These are phyloP conservation scores for Discostella stelligera DNA, from an alignment of 352 stramenopile species.

Conservation along the genomic window DNA sequence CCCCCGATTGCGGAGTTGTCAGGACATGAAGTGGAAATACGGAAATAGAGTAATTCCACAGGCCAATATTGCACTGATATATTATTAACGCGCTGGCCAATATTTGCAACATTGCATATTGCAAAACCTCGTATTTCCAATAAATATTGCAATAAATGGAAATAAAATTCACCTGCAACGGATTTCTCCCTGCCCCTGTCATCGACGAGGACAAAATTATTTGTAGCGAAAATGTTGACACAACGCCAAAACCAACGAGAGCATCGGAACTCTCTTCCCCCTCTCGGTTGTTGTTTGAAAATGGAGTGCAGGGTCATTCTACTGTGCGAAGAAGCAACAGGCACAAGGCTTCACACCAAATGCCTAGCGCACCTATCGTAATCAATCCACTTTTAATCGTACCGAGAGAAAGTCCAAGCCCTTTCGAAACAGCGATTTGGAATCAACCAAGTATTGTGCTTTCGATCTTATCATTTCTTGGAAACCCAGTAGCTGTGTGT, in stretches of 20 bases:
- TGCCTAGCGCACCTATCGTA: conserved; percentile 9
- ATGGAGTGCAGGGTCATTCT: conserved; percentile 5
- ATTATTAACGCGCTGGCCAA: no score
- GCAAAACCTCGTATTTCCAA: no score
- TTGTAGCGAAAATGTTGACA: conserved; percentile 4
- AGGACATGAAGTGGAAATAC: no score
- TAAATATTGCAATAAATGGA: no score
- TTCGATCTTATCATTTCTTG: conserved; percentile 71
- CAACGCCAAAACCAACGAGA: conserved; percentile 1
- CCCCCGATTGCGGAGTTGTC: no score
- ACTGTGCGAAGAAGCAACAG: conserved; percentile 45
- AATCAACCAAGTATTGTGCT: conserved; percentile 64
- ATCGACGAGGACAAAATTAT: conserved; percentile 23
- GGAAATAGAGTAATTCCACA: no score
- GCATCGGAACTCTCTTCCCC: neutral
- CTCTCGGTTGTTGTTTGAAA: conserved; percentile 1
- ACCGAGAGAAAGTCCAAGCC: conserved; percentile 60
- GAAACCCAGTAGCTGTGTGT: conserved; percentile 76
- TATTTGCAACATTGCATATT: no score
- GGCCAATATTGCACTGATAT: no score
- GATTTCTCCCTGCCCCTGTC: no score
- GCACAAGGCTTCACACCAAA: conserved; percentile 16
- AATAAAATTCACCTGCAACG: no score
- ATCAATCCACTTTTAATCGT: conserved; percentile 39
- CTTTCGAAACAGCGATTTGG: conserved; percentile 73